Evolutionary conservation across 2,329 filamentous ascomycete genomes (phyloP).

Genomic region (Fusarium irregulare): DNA sequence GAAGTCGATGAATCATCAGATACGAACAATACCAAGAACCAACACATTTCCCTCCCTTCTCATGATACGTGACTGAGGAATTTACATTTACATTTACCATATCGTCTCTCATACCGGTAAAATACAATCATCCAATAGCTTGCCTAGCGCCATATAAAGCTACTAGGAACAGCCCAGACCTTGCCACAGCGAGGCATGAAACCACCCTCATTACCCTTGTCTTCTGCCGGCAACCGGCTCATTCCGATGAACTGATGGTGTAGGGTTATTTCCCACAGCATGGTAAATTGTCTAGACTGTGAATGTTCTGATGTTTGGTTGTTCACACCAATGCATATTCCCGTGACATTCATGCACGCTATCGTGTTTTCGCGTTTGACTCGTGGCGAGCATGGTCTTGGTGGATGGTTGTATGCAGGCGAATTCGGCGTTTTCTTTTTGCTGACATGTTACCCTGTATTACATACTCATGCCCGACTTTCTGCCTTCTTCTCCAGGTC

Average conservation of each 20-base stretch:
- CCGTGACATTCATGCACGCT: not conserved
- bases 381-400: not conserved
- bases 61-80: not conserved
- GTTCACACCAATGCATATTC: not conserved
- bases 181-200: not conserved
- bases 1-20: not conserved
- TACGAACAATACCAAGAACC: not conserved
- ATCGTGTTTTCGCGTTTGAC: not conserved
- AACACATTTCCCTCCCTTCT: not conserved
- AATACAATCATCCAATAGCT: not conserved
- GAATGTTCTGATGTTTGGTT: not conserved
- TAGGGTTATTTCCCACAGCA: not conserved
- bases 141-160: not conserved
- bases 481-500: no score
- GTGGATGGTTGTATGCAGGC: not conserved
- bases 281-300: not conserved
- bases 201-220: not conserved
- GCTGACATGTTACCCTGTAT: not conserved
- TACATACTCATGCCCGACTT: not conserved
- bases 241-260: not conserved
- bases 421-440: not conserved
- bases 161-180: not conserved
- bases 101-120: not conserved
- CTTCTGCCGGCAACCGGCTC: not conserved
- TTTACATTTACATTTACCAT: not conserved